Base-by-base conservation (phyloP, 2,329 filamentous ascomycete genomes). In the Proliferodiscus dingleyae region DNA sequence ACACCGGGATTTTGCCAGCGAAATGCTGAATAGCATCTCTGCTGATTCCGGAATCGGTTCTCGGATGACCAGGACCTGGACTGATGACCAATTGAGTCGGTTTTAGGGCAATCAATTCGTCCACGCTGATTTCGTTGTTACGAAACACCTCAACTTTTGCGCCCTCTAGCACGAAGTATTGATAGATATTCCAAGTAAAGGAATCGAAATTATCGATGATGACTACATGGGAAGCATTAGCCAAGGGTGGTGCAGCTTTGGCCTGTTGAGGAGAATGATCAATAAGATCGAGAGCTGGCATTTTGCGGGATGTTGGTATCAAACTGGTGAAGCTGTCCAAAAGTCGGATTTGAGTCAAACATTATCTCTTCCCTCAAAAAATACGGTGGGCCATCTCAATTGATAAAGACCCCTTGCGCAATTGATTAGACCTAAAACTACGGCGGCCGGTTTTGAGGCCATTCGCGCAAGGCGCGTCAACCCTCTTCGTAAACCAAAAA, bases 121-220 rank as follows among this genome's bases (percentile, higher is more conserved):
- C 82, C 4, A 98, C 68, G 0, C 85, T 84, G 57, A 97, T 83
- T 66, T 95, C 82, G 68, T 98, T 91, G 64, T 98, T 98, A 59
- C 93, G 81, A 68, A 83, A 87, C 16, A 98, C 93, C 3, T 84
- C 87, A 41, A 96, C 93, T 1, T 74, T 86, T 22, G 94, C 93
- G 24, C 93, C 93, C 66, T 97, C 93, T n/a, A 98, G 81, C 5
- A 91, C 85, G 1, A 98, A 81, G 62, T 98, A 98, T 68, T 98
- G 94, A 67, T 97, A 98, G 48, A 98, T 89, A 64, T 98, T 98
- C 89, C 90, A 98, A 48, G 91, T 96, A 67, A 98, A 98, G 3
- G 93, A 97, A 68, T 98, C 93, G 68, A 97, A 98, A 70, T 98
- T 98, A 74, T 98, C 93, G 61, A 98, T 96, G 53, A 98, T 77